phyloP scores from a whole-genome alignment of 805 yeast species.

The Metschnikowia aberdeeniae region DNA sequence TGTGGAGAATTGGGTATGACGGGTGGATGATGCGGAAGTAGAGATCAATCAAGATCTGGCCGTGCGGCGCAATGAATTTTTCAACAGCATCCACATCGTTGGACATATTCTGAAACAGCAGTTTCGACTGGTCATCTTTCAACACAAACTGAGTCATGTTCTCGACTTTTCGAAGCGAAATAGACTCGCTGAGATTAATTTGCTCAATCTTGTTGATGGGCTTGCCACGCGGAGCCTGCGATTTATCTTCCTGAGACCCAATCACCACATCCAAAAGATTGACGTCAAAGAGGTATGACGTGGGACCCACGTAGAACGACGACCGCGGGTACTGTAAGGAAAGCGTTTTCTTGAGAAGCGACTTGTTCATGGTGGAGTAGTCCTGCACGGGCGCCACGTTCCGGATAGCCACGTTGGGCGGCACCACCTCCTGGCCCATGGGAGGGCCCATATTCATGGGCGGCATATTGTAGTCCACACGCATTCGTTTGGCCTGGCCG shows the following conservation, averaged over 20 bases:
- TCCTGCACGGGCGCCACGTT: conserved; percentile 62
- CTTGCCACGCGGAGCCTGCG: conserved; percentile 20
- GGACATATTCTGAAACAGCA: conserved; percentile 63
- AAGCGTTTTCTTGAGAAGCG: conserved; percentile 62
- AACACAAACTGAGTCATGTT: conserved; percentile 70
- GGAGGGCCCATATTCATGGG: conserved; percentile 3
- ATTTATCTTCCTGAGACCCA: conserved; percentile 25
- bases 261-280: conserved; percentile 61
- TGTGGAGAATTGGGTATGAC: conserved; percentile 85
- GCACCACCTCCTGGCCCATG: conserved; percentile 22
- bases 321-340: conserved; percentile 88
- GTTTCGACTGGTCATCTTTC: conserved; percentile 75
- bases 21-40: conserved; percentile 88
- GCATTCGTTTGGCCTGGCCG: conserved; percentile 42
- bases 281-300: conserved; percentile 73
- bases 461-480: conserved; percentile 8
- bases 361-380: conserved; percentile 58
- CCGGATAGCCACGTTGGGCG: conserved; percentile 44
- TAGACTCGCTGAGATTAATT: conserved; percentile 62
- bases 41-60: conserved; percentile 71
- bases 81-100: conserved; percentile 82
- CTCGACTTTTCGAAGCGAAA: conserved; percentile 76
- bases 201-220: conserved; percentile 59
- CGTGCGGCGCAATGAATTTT: conserved; percentile 85
- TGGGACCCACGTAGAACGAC: conserved; percentile 83